These are phyloP conservation scores for Suillus occidentalis DNA, from an alignment of 768 basidiomycete species.

Conservation along the genomic window DNA sequence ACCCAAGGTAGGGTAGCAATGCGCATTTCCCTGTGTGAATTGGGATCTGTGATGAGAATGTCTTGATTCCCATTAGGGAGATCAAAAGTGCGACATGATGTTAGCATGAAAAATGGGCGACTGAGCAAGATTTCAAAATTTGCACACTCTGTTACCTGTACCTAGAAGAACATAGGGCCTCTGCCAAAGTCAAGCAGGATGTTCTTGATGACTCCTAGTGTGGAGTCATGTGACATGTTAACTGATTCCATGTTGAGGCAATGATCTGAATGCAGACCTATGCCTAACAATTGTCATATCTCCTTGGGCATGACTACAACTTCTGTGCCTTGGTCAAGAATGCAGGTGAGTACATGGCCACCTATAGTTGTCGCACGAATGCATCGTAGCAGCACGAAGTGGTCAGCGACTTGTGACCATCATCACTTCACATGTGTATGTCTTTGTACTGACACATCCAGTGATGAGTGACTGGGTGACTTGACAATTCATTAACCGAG, in stretches of 20 bases:
- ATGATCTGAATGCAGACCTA: background rate
- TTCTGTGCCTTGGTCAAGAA: background rate
- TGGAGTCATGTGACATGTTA: fast-evolving
- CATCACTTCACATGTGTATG: too few species aligned
- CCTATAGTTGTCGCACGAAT: too few species aligned
- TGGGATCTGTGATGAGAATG: fast-evolving
- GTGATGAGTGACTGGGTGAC: too few species aligned
- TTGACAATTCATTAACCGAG: too few species aligned
- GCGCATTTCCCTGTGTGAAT: background rate
- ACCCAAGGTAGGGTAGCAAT: fast-evolving
- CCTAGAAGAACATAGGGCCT: background rate
- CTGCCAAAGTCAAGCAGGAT: background rate
- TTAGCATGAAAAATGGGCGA: background rate
- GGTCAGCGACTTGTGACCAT: too few species aligned
- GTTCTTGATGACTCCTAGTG: background rate
- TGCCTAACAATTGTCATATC: fast-evolving
- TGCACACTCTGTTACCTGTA: fast-evolving
- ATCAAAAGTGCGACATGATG: background rate
- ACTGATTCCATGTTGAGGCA: background rate
- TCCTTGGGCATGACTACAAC: background rate
- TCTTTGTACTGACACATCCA: too few species aligned
- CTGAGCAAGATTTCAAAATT: fast-evolving
- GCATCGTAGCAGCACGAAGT: too few species aligned
- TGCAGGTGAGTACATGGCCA: too few species aligned
- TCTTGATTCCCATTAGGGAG: background rate